Evolutionary conservation across 331 rosid species (phyloP).

Genomic region (Malus hybrid): DNA sequence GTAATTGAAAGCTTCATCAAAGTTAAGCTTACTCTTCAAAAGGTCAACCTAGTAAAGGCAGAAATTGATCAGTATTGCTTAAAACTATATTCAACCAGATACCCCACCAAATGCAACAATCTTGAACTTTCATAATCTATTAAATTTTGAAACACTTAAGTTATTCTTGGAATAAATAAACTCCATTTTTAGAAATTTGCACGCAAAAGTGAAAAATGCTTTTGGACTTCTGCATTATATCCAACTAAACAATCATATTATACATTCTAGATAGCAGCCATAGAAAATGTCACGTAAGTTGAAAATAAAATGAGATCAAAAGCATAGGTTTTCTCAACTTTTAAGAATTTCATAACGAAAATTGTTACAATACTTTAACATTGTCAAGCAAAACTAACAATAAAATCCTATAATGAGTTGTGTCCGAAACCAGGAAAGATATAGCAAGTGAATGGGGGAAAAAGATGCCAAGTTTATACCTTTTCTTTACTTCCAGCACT

Average conservation of each 20-base stretch:
- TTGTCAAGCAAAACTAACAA: neutral
- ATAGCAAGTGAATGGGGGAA: neutral
- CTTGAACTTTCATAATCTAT: neutral
- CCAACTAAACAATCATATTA: neutral
- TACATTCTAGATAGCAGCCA: neutral
- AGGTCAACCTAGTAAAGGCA: slow-evolving; percentile 9
- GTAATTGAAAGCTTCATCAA: slow-evolving; percentile 10
- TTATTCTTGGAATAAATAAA: neutral
- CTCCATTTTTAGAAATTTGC: neutral
- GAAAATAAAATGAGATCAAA: neutral
- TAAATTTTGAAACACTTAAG: neutral
- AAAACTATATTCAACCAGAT: neutral
- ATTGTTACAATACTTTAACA: neutral
- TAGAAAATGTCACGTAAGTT: neutral
- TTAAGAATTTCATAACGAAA: neutral
- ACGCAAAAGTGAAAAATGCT: neutral
- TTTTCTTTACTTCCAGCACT: slow-evolving; percentile 54
- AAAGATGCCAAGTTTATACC: slow-evolving; percentile 18
- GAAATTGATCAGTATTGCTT: neutral
- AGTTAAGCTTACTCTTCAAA: slow-evolving; percentile 13
- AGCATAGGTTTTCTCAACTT: neutral
- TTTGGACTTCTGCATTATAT: neutral
- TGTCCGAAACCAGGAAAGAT: neutral
- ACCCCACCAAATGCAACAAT: neutral
- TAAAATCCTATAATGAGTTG: neutral